phyloP scores from a whole-genome alignment of 306 rosid species.

The Fagus crenata region DNA sequence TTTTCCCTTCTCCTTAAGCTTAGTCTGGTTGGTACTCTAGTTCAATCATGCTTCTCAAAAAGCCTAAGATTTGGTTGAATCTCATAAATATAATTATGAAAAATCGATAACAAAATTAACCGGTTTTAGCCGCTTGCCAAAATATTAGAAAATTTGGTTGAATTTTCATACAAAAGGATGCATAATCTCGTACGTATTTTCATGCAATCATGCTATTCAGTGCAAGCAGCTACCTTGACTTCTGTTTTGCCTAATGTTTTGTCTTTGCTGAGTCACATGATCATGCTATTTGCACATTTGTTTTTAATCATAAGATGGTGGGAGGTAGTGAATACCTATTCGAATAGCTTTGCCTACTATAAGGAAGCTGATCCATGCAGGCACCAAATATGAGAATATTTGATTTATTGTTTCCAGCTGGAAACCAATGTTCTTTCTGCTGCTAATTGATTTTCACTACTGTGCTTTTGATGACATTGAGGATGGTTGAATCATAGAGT shows the following conservation, averaged over 20 bases:
- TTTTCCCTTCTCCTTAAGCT: neutral
- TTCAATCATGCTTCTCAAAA: neutral
- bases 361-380: conserved; percentile 21
- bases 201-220: neutral
- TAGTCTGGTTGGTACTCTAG: neutral
- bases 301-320: neutral
- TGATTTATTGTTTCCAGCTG: neutral
- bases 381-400: neutral
- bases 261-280: neutral
- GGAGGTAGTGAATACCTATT: neutral
- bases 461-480: conserved; percentile 15
- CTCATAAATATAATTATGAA: neutral
- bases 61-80: neutral
- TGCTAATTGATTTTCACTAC: conserved; percentile 9
- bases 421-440: conserved; percentile 25
- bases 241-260: neutral
- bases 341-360: neutral
- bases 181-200: neutral
- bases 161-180: neutral
- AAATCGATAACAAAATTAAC: neutral
- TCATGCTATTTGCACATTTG: neutral
- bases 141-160: neutral
- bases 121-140: neutral
- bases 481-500: conserved; percentile 23
- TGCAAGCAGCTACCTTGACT: conserved; percentile 3